phyloP scores from a whole-genome alignment of 208 protist species.

The Leishmania turanica region DNA sequence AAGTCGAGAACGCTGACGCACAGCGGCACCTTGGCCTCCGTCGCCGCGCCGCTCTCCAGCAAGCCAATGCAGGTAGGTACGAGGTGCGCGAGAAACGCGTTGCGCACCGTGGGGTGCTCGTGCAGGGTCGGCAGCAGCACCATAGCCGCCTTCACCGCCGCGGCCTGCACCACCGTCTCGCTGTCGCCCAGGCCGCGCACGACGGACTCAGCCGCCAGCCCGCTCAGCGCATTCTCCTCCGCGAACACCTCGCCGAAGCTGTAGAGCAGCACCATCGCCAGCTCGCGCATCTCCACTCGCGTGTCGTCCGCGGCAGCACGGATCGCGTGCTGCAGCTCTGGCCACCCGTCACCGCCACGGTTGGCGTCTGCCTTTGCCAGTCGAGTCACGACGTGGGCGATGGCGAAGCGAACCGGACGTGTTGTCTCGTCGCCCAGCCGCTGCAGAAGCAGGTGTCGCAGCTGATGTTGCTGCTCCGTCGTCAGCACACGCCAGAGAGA shows the following conservation, averaged over 20 bases:
- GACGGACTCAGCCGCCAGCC: conserved; percentile 57
- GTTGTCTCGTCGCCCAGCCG: conserved; percentile 67
- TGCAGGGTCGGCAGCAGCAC: conserved; percentile 58
- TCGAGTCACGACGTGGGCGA: conserved; percentile 79
- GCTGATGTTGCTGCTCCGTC: conserved; percentile 38
- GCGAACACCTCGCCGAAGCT: conserved; percentile 73
- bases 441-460: conserved; percentile 67
- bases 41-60: conserved; percentile 30
- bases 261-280: conserved; percentile 86
- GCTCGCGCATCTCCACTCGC: conserved; percentile 74
- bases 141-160: conserved; percentile 64
- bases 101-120: conserved; percentile 33
- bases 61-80: conserved; percentile 47
- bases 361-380: conserved; percentile 68
- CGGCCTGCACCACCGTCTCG: conserved; percentile 54
- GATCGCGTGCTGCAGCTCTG: conserved; percentile 70
- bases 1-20: conserved; percentile 74
- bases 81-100: conserved; percentile 44
- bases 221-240: conserved; percentile 33
- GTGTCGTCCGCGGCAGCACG: conserved; percentile 41
- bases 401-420: conserved; percentile 68
- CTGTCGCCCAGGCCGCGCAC: conserved; percentile 62
- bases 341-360: conserved; percentile 49
- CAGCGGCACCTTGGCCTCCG: conserved; percentile 41
- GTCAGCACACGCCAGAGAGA: conserved; percentile 69